These are phyloP conservation scores for Yamadazyma songkhlaensis DNA, from an alignment of 1,139 yeast species.

Conservation along the genomic window DNA sequence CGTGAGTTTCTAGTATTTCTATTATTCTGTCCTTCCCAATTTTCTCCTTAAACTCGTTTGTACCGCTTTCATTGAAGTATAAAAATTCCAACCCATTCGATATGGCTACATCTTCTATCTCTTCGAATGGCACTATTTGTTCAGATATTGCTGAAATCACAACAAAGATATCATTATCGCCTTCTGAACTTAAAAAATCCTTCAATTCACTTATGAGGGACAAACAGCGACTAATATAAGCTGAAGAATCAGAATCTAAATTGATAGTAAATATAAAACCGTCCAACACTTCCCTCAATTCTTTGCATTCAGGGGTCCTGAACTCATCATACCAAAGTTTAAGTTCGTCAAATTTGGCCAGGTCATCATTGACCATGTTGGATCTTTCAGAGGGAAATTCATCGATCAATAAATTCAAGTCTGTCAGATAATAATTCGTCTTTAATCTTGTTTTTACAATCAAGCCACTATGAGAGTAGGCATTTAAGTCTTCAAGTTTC, in stretches of 20 bases:
- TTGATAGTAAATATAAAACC: constrained; percentile 38
- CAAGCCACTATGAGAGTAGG: constrained; percentile 34
- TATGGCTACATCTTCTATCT: constrained; percentile 29
- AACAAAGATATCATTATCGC: constrained; percentile 22
- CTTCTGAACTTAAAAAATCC: constrained; percentile 10
- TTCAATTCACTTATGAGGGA: constrained; percentile 16
- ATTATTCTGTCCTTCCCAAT: constrained; percentile 28
- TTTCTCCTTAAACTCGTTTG: constrained; percentile 25
- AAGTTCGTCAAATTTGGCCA: constrained; percentile 15
- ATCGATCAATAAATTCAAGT: constrained; percentile 35
- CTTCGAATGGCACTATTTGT: constrained; percentile 13
- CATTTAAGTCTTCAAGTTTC: constrained; percentile 10
- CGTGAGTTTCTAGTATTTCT: constrained; percentile 40
- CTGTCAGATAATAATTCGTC: constrained; percentile 33
- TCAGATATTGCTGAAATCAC: constrained; percentile 23
- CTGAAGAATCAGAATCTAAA: constrained; percentile 15
- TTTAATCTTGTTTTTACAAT: constrained; percentile 25
- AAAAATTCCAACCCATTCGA: constrained; percentile 32
- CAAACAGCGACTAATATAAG: constrained; percentile 17
- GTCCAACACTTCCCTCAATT: constrained; percentile 36
- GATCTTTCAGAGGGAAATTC: constrained; percentile 29
- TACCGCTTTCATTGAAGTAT: constrained; percentile 21
- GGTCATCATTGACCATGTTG: constrained; percentile 6
- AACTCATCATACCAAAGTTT: constrained; percentile 32
- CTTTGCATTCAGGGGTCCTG: constrained; percentile 26